Conservation (phyloP, 148 eudicot genomes). For the Amaranthus cruentus region DNA sequence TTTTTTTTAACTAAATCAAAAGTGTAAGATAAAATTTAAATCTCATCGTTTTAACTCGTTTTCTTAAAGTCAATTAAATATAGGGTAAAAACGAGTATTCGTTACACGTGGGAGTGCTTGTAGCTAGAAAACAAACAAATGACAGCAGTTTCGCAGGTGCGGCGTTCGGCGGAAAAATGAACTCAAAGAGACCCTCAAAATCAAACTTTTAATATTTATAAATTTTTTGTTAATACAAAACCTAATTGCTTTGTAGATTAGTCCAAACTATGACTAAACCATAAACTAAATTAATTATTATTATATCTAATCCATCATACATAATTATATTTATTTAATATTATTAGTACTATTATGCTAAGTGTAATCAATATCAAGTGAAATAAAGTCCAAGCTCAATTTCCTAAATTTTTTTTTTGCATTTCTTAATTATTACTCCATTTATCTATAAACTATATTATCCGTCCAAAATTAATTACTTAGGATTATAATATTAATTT, state of each 20-base stretch:
- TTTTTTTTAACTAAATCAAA: too few relatives aligned
- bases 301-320: neutral
- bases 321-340: neutral
- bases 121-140: conserved; percentile 37
- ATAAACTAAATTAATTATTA: conserved; percentile 3
- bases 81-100: neutral
- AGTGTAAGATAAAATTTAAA: too few relatives aligned
- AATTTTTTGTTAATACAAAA: conserved; percentile 9
- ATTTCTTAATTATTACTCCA: neutral
- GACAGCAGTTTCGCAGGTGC: conserved; percentile 70
- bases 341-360: neutral
- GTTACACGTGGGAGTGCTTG: conserved; percentile 18
- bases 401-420: neutral
- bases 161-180: conserved; percentile 93
- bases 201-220: conserved; percentile 19
- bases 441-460: neutral
- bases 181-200: conserved; percentile 15
- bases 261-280: conserved; percentile 23
- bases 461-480: too few relatives aligned
- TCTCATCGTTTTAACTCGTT: too few relatives aligned
- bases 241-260: conserved; percentile 9
- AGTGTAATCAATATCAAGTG: conserved; percentile 23
- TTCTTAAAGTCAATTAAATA: neutral
- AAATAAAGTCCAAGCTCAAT: conserved; percentile 10
- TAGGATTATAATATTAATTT: too few relatives aligned